A percentile compares a stretch with the other conserved stretches of the same genome.
Evolutionary conservation across 1,284 basidiomycete species (phyloP).

Genomic region (Ustilago nuda): DNA sequence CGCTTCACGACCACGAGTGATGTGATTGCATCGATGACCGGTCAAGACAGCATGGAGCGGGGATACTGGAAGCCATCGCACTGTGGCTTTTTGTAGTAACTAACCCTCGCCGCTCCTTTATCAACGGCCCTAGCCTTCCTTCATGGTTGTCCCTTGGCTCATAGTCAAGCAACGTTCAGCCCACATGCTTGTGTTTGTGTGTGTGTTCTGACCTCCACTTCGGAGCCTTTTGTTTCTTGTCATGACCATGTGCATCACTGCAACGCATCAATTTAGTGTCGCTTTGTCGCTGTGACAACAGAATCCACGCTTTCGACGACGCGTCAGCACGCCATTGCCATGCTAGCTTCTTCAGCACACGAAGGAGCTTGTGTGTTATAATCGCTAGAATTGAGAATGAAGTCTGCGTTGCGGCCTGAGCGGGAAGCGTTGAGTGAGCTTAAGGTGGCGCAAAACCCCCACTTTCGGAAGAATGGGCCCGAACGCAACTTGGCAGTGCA

Average conservation of each 20-base stretch:
- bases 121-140: neutral
- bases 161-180: neutral
- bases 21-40: constrained; percentile 2
- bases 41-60: neutral
- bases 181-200: neutral
- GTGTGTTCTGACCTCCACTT: constrained; percentile 1
- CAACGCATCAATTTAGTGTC: neutral
- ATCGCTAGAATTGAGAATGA: neutral
- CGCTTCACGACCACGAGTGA: neutral
- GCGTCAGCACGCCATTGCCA: neutral
- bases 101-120: neutral
- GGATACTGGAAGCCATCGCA: neutral
- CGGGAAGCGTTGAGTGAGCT: neutral
- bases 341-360: neutral
- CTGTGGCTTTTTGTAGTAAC: neutral
- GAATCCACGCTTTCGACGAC: neutral
- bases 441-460: neutral
- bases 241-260: neutral
- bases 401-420: neutral
- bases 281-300: constrained; percentile 7
- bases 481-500: neutral
- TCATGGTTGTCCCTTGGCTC: neutral
- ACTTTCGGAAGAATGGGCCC: neutral
- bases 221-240: constrained; percentile 4
- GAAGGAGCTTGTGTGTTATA: neutral